A percentile compares a stretch with the other conserved stretches of the same genome.
Conservation (phyloP, 108 stramenopile genomes). For the Fistulifera pelliculosa region DNA sequence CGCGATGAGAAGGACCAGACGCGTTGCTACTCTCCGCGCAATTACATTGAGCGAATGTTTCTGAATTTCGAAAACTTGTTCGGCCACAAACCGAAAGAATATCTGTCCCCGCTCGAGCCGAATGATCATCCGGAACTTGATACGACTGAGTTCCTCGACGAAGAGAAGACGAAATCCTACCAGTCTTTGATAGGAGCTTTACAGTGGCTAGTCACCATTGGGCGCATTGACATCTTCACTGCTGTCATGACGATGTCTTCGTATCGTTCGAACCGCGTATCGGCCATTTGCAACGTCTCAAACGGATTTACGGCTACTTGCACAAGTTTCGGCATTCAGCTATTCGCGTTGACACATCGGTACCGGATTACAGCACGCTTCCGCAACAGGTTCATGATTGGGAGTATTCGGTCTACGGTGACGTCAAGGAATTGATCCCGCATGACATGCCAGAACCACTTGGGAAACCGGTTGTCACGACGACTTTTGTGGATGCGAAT, state of each 20-base stretch:
- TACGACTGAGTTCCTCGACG: conserved; percentile 8
- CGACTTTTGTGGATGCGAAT: conserved; percentile 19
- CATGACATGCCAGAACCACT: conserved; percentile 3
- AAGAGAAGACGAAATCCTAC: conserved; percentile 10
- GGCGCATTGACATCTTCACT: conserved; percentile 22
- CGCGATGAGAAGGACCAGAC: background rate
- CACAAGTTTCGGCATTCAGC: conserved; percentile 5
- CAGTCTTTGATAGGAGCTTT: conserved; percentile 19
- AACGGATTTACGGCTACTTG: conserved; percentile 20
- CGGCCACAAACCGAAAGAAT: conserved; percentile 14
- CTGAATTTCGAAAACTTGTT: conserved; percentile 12
- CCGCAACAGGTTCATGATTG: background rate
- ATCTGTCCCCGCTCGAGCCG: conserved; percentile 2
- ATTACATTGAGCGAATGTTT: conserved; percentile 17
- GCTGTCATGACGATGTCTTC: background rate
- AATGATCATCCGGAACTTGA: conserved; percentile 23
- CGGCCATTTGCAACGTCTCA: conserved; percentile 2
- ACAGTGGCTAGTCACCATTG: conserved; percentile 20
- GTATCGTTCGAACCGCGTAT: background rate
- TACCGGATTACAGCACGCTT: background rate
- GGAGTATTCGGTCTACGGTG: conserved; percentile 5
- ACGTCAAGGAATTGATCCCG: conserved; percentile 8
- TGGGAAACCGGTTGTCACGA: conserved; percentile 12
- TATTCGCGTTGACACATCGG: conserved; percentile 3
- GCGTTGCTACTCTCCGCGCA: background rate